Percentiles rank a stretch among this genome's conserved stretches.
phyloP scores from a whole-genome alignment of 2,329 filamentous ascomycete genomes.

The Diplodia corticola region DNA sequence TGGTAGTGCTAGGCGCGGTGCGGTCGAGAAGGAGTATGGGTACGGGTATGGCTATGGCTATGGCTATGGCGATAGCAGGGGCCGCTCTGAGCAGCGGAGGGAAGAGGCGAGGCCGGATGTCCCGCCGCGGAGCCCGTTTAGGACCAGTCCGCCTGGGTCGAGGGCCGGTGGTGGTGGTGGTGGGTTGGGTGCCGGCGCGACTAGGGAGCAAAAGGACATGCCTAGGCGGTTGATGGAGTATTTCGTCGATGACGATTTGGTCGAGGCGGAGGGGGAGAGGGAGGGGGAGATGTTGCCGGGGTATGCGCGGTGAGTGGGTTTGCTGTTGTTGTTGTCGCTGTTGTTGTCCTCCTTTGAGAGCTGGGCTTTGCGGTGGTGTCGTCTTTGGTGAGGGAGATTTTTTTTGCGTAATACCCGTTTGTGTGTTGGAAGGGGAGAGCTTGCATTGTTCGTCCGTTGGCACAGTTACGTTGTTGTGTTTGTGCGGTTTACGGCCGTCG shows the following conservation, averaged over 20 bases:
- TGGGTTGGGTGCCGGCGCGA: neutral
- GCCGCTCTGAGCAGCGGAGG: neutral
- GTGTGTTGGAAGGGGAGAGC: too few species aligned
- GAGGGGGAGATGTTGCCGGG: slow-evolving; percentile 8
- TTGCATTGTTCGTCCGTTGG: too few species aligned
- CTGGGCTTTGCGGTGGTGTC: too few species aligned
- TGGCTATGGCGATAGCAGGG: neutral
- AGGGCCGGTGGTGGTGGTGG: neutral
- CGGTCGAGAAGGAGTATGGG: neutral
- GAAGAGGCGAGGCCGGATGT: slow-evolving; percentile 3
- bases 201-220: slow-evolving; percentile 5
- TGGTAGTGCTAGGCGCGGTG: neutral
- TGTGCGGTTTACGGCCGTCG: too few species aligned
- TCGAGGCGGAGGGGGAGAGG: slow-evolving; percentile 2
- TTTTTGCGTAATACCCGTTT: too few species aligned
- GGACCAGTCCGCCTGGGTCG: neutral
- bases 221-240: slow-evolving; percentile 19
- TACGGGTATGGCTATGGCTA: neutral
- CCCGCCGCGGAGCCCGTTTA: neutral
- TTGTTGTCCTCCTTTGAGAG: neutral
- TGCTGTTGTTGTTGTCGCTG: neutral
- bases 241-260: slow-evolving; percentile 7
- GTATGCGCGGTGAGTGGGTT: slow-evolving; percentile 1
- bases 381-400: too few species aligned
- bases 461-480: too few species aligned